Evolutionary conservation across 352 stramenopile genomes (phyloP).

Genomic region (Thalassiosira livingstoniorum): DNA sequence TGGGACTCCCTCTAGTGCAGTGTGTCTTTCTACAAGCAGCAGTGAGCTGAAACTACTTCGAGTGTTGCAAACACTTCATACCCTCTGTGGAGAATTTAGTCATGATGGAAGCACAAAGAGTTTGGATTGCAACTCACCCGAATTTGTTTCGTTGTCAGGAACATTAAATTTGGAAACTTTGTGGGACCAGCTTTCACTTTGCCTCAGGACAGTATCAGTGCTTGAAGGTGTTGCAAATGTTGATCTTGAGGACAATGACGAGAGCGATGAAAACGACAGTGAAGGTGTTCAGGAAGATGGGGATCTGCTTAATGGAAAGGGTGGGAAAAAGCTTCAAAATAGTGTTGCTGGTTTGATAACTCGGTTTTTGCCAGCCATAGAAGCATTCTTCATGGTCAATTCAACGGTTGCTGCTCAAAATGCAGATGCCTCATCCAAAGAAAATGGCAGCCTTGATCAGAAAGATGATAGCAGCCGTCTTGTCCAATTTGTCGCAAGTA

Average conservation of each 20-base stretch:
- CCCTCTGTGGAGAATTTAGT: conserved; percentile 70
- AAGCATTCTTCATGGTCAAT: conserved; percentile 99
- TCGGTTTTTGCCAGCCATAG: conserved; percentile 96
- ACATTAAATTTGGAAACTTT: conserved; percentile 83
- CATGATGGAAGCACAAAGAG: conserved; percentile 84
- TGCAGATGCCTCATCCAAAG: background rate
- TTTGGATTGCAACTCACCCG: conserved; percentile 57
- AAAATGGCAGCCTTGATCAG: background rate
- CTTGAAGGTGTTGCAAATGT: conserved; percentile 74
- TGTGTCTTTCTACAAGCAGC: conserved; percentile 83
- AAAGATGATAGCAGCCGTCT: conserved; percentile 71
- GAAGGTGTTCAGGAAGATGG: conserved; percentile 60
- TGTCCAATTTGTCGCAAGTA: conserved; percentile 93
- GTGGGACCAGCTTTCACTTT: conserved; percentile 84
- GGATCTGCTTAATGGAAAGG: conserved; percentile 54
- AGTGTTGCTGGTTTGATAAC: conserved; percentile 91
- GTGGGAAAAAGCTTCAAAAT: conserved; percentile 81
- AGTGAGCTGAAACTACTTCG: conserved; percentile 95
- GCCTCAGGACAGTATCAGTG: conserved; percentile 79
- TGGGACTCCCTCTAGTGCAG: conserved; percentile 75
- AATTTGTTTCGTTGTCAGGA: conserved; percentile 85
- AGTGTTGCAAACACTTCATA: conserved; percentile 93
- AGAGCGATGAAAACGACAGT: conserved; percentile 83
- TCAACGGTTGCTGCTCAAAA: conserved; percentile 83
- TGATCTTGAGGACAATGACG: conserved; percentile 63